Evolutionary conservation across 2,329 filamentous ascomycete species (phyloP).

Genomic region (Trichoderma koningiopsis): DNA sequence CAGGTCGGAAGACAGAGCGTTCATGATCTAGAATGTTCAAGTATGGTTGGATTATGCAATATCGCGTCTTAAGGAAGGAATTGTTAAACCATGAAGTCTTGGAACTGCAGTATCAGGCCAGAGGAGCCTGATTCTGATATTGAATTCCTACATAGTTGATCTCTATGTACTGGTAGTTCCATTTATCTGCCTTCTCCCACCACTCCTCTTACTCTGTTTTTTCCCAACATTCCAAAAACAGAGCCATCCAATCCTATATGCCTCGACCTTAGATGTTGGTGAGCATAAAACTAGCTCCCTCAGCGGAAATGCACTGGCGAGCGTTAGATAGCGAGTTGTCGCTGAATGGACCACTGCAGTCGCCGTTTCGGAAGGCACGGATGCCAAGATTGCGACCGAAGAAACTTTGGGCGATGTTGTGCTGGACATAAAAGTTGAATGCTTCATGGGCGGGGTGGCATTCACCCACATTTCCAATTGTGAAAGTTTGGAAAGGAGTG

Average conservation of each 20-base stretch:
- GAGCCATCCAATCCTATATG: not conserved
- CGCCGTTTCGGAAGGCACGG: not conserved
- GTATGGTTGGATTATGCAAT: no score
- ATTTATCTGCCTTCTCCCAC: not conserved
- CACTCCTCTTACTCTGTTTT: not conserved
- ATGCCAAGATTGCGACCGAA: not conserved
- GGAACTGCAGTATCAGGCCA: not conserved
- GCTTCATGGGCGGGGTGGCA: slow-evolving; percentile 6
- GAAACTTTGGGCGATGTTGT: slow-evolving; percentile 5
- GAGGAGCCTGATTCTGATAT: not conserved
- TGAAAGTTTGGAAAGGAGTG: slow-evolving; percentile 3
- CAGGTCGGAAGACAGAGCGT: no score
- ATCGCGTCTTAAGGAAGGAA: not conserved
- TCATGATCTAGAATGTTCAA: no score
- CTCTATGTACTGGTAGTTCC: not conserved
- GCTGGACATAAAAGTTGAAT: slow-evolving; percentile 7
- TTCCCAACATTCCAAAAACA: not conserved
- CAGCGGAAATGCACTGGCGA: not conserved
- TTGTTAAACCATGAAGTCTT: not conserved
- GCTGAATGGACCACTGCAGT: not conserved
- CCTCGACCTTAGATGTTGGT: not conserved
- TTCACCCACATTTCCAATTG: slow-evolving; percentile 1
- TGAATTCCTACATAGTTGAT: not conserved
- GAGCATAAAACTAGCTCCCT: slow-evolving; percentile 6
- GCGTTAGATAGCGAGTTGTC: not conserved